A percentile compares a stretch with the other conserved stretches of the same genome.
phyloP scores from a whole-genome alignment of 306 rosid species.

The Quercus suber region DNA sequence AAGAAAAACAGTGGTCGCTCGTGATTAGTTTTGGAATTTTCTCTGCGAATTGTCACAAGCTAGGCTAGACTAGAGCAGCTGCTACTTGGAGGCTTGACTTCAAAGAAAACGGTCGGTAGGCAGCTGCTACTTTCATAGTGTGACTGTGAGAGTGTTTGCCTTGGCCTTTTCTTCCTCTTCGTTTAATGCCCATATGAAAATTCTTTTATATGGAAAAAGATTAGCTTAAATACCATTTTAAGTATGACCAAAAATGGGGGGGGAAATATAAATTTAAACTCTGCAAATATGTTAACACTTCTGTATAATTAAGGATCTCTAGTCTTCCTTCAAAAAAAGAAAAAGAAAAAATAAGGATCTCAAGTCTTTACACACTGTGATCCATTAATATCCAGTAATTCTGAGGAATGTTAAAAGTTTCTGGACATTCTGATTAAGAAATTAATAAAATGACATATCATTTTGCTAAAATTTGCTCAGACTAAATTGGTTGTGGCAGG shows the following conservation, averaged over 20 bases:
- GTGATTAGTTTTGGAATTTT: no score
- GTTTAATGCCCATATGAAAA: background rate
- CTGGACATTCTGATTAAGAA: background rate
- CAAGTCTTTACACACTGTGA: background rate
- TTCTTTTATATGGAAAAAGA: no score
- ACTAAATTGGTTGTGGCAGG: constrained; percentile 37
- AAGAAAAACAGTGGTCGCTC: no score
- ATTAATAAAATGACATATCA: background rate
- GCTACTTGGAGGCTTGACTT: constrained; percentile 6
- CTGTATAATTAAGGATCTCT: background rate
- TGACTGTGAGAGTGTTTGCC: no score
- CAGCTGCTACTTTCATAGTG: no score
- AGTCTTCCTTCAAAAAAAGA: background rate
- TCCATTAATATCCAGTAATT: background rate
- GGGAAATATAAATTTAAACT: no score
- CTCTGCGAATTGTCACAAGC: background rate
- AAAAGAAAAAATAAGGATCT: background rate
- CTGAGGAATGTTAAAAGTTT: background rate
- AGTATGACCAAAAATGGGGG: no score
- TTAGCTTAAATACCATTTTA: no score
- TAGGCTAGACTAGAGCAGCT: background rate
- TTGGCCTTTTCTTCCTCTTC: no score
- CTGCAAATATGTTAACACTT: background rate
- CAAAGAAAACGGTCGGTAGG: background rate
- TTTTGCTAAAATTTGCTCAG: constrained; percentile 13